A percentile compares a stretch with the other conserved stretches of the same genome.
phyloP scores from a whole-genome alignment of 2,329 filamentous ascomycete genomes.

The Penicillium sp. region DNA sequence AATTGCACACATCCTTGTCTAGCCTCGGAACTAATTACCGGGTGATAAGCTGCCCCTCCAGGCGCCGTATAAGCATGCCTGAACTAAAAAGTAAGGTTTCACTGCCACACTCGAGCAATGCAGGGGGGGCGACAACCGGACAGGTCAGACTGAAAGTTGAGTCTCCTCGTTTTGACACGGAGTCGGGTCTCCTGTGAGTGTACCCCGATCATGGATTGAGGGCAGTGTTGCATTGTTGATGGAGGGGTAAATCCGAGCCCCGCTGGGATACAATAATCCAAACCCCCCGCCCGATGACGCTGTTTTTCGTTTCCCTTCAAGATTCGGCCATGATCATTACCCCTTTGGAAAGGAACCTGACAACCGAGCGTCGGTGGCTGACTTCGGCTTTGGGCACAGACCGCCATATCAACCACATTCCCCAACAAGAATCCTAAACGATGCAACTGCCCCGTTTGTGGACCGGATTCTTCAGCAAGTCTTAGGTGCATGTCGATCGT shows the following conservation, averaged over 20 bases:
- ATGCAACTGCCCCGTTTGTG: neutral
- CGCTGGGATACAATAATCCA: neutral
- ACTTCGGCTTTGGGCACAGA: neutral
- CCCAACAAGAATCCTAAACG: neutral
- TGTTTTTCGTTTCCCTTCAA: neutral
- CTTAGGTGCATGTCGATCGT: neutral
- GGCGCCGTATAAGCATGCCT: neutral
- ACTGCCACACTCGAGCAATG: neutral
- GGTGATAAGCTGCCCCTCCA: neutral
- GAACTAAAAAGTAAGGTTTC: neutral
- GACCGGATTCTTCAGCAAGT: neutral
- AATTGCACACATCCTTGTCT: neutral
- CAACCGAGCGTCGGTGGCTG: neutral
- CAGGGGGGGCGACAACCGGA: neutral
- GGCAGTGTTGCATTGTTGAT: neutral
- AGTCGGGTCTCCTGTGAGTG: neutral
- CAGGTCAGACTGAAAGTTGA: neutral
- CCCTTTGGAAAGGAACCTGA: too few relatives aligned
- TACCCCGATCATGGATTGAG: neutral
- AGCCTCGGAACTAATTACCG: neutral
- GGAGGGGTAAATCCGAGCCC: neutral
- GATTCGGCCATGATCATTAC: neutral
- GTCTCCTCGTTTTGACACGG: neutral
- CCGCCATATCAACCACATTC: neutral
- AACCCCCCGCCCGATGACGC: too few relatives aligned